These are phyloP conservation scores for Fusarium sterilihyphosum DNA, from an alignment of 2,329 filamentous ascomycete species.

Conservation along the genomic window DNA sequence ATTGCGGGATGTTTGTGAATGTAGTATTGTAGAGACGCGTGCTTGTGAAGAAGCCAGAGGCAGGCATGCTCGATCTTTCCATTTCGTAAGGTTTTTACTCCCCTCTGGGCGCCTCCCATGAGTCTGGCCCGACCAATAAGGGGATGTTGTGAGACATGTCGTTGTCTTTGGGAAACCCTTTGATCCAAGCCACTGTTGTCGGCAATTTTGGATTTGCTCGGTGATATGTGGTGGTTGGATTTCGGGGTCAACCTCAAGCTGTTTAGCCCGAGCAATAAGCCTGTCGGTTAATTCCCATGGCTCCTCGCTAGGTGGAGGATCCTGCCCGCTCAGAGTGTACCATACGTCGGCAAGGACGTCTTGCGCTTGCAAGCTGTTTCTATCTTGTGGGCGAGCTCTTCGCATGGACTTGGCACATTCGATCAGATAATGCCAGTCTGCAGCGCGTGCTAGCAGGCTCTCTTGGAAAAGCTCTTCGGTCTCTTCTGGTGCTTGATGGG, in stretches of 20 bases:
- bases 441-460: conserved; percentile 47
- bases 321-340: conserved; percentile 31
- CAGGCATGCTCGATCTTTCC: conserved; percentile 10
- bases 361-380: conserved; percentile 43
- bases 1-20: background rate
- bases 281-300: conserved; percentile 51
- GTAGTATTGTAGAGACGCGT: background rate
- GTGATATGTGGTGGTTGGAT: conserved; percentile 23
- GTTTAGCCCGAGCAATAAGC: conserved; percentile 46
- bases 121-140: conserved; percentile 44
- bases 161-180: conserved; percentile 15
- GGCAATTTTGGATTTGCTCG: conserved; percentile 1
- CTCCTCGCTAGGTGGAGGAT: background rate
- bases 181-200: conserved; percentile 8
- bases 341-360: conserved; percentile 49
- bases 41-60: conserved; percentile 6
- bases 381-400: conserved; percentile 12
- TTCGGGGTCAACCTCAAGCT: conserved; percentile 39
- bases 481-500: conserved; percentile 42
- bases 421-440: conserved; percentile 50
- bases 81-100: conserved; percentile 11
- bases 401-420: conserved; percentile 48
- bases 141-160: conserved; percentile 34
- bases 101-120: conserved; percentile 19
- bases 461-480: conserved; percentile 41